These are phyloP conservation scores for Leccinum rimulosum DNA, from an alignment of 768 basidiomycete genomes.

Conservation along the genomic window DNA sequence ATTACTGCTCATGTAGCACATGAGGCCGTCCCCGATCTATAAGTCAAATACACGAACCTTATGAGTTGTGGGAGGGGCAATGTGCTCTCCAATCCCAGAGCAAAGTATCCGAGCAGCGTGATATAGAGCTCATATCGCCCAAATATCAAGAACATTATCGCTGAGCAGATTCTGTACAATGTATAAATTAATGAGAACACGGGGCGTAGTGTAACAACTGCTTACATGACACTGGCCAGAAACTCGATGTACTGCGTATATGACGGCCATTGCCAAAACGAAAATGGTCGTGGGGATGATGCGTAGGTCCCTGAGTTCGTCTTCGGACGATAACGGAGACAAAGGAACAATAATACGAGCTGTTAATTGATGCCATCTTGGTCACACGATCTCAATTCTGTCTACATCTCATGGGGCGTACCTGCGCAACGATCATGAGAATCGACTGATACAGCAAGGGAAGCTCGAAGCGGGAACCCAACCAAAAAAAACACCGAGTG, in stretches of 20 bases:
- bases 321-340: slow-evolving; percentile 66
- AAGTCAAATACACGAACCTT: slow-evolving; percentile 44
- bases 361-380: slow-evolving; percentile 31
- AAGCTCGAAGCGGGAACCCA: slow-evolving; percentile 75
- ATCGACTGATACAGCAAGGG: slow-evolving; percentile 79
- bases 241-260: slow-evolving; percentile 83
- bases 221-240: slow-evolving; percentile 73
- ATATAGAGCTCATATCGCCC: slow-evolving; percentile 61
- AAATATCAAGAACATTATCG: slow-evolving; percentile 75
- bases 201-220: background rate
- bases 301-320: slow-evolving; percentile 57
- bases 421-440: slow-evolving; percentile 84
- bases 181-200: slow-evolving; percentile 7
- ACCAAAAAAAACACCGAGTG: slow-evolving; percentile 88
- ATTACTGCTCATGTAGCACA: slow-evolving; percentile 49
- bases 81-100: slow-evolving; percentile 81
- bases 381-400: slow-evolving; percentile 19
- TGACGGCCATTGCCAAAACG: slow-evolving; percentile 84
- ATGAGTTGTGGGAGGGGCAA: slow-evolving; percentile 84
- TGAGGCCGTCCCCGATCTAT: slow-evolving; percentile 17
- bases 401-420: slow-evolving; percentile 30
- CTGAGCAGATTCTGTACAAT: slow-evolving; percentile 51
- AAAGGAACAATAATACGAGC: slow-evolving; percentile 80
- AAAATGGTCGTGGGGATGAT: slow-evolving; percentile 60
- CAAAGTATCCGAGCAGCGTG: slow-evolving; percentile 66